Conservation (phyloP, 306 rosid species). For the Quercus bicolor region DNA sequence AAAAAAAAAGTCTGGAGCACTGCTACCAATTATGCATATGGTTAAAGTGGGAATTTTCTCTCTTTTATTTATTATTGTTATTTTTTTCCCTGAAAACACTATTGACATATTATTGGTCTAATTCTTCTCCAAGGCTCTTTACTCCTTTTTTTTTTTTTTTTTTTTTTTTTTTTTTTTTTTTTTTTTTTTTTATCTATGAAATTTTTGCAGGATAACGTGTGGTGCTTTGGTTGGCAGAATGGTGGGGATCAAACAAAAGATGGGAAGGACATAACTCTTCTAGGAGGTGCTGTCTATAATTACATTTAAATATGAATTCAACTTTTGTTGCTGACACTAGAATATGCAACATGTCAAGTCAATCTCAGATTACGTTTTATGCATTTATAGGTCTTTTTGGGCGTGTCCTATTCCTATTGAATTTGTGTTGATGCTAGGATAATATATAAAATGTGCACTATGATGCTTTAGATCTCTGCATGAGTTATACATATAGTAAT, state of each 20-base stretch:
- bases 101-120: background rate
- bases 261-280: conserved; percentile 49
- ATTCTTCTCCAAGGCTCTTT: background rate
- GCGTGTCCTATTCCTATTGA: background rate
- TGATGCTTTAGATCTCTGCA: background rate
- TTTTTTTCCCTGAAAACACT: background rate
- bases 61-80: background rate
- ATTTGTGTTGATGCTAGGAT: background rate
- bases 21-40: background rate
- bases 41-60: background rate
- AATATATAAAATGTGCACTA: background rate
- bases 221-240: conserved; percentile 69
- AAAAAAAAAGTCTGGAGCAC: background rate
- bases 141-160: background rate
- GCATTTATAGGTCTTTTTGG: background rate
- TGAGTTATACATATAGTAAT: background rate
- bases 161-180: background rate
- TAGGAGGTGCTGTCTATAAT: conserved; percentile 56
- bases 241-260: conserved; percentile 35
- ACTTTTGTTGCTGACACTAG: conserved; percentile 1
- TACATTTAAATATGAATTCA: conserved; percentile 4
- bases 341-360: conserved; percentile 10
- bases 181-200: background rate
- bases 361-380: background rate
- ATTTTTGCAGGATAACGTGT: conserved; percentile 33